phyloP scores from a whole-genome alignment of 2,329 filamentous ascomycete genomes.

The Cladophialophora psammophila region DNA sequence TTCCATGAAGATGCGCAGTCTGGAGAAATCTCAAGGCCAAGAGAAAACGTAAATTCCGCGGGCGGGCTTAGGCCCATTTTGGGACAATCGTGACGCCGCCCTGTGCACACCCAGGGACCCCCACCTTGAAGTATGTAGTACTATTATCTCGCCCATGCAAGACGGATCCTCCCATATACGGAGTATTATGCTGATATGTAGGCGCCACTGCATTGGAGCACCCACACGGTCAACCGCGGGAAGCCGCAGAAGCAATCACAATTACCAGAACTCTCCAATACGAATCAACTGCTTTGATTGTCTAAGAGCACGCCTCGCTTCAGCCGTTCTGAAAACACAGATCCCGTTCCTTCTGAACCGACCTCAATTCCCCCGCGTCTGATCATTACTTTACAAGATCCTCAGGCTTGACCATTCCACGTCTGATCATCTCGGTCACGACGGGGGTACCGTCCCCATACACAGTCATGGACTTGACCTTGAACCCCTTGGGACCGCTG shows the following conservation, averaged over 20 bases:
- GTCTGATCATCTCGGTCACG: constrained; percentile 26
- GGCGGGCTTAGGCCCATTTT: background rate
- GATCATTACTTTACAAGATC: constrained; percentile 15
- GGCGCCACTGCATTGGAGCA: no score
- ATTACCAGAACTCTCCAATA: no score
- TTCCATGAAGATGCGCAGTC: background rate
- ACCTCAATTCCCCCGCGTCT: no score
- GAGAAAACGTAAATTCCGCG: background rate
- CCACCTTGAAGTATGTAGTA: no score
- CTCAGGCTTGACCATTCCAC: constrained; percentile 32
- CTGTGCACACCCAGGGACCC: background rate
- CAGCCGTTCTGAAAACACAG: no score
- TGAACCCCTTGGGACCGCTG: constrained; percentile 23
- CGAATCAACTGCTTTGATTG: background rate
- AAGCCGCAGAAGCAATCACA: no score
- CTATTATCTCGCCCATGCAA: no score
- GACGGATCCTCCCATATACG: no score
- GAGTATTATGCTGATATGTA: no score
- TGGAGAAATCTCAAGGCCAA: constrained; percentile 7
- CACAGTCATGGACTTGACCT: constrained; percentile 25
- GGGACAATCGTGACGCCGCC: background rate
- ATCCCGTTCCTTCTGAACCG: no score
- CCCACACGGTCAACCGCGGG: no score
- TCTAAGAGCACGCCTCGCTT: background rate
- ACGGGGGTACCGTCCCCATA: constrained; percentile 23